Evolutionary conservation across 2,329 filamentous ascomycete genomes (phyloP).

Genomic region (Ascochyta fabae): DNA sequence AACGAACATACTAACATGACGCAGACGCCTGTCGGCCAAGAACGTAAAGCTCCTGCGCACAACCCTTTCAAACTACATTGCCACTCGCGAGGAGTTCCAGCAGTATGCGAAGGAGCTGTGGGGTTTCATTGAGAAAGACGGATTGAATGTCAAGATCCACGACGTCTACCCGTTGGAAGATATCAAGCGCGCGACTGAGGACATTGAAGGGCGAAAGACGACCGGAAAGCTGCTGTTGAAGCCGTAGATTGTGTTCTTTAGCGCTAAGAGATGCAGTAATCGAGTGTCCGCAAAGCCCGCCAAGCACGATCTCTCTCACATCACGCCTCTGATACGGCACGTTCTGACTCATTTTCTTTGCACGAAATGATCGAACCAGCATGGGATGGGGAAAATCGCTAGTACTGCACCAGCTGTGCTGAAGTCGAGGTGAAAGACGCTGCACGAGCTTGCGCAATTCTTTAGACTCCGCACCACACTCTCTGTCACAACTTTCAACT

Average conservation of each 20-base stretch:
- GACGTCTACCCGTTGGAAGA: slow-evolving; percentile 79
- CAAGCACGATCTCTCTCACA: background rate
- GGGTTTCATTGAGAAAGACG: slow-evolving; percentile 70
- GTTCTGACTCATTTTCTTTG: background rate
- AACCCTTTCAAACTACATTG: slow-evolving; percentile 70
- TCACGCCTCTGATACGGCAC: background rate
- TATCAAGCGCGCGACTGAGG: slow-evolving; percentile 71
- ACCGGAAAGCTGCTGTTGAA: slow-evolving; percentile 83
- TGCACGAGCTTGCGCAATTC: too few relatives aligned
- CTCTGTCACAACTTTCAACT: too few relatives aligned
- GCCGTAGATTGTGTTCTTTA: slow-evolving; percentile 50
- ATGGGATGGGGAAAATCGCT: too few relatives aligned
- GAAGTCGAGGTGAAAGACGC: too few relatives aligned
- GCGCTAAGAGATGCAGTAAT: background rate
- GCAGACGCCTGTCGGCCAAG: slow-evolving; percentile 68
- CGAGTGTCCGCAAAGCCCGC: background rate
- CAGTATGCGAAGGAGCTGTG: slow-evolving; percentile 76
- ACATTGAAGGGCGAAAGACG: slow-evolving; percentile 82
- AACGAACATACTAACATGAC: background rate
- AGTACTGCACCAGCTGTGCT: too few relatives aligned
- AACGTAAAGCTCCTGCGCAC: slow-evolving; percentile 81
- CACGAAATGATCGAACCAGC: too few relatives aligned
- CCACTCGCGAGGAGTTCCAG: slow-evolving; percentile 69
- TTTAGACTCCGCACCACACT: too few relatives aligned
- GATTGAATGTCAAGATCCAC: slow-evolving; percentile 76